Evolutionary conservation across 2,329 filamentous ascomycete genomes (phyloP), one percentile per base, ranked within the genome.

Genomic region (Talaromyces sp.): DNA sequence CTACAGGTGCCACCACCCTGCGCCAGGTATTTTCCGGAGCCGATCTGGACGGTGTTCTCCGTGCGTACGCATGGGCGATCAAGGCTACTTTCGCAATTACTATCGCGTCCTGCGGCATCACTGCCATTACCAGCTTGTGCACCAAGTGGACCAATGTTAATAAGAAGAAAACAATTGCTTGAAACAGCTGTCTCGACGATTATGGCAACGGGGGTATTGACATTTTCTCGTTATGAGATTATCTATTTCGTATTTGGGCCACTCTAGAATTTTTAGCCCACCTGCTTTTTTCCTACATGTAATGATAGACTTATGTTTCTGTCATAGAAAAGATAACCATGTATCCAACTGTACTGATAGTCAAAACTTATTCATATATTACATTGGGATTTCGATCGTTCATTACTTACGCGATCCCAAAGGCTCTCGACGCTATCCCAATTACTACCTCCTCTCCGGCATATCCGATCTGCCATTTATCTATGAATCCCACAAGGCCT

Each of bases 341-440:
- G 29, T 31, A 31, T 31, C 29, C 29, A 31, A 8, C 29, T 9
- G 8, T 31, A 7, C 29, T 31, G 10, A 9, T 9, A 31, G 29
- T 9, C 10, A 7, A 31, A 9, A 9, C 38, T 19, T 43, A 11
- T 17, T n/a, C 38, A 6, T 19, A 7, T 43, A 43, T 19, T 43
- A 17, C 11, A 43, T 43, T 6, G 19, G 14, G 14, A 17, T 17
- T 14, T 14, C 38, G 8, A 35, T 66, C 6, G 41, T 62, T 38
- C 60, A 54, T 26, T 67, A 65, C 35, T 62, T 65, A 35, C 56
- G 61, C 10, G 66, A 67, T 31, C 60, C 64, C 1, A 68, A 67
- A 51, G 59, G 64, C 1, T 58, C 67, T 4, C 59, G 64, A 5
- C 62, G 59, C 32, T 68, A 64, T 29, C 66, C 65, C 1, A 64